phyloP scores from a whole-genome alignment of 2,329 filamentous ascomycete genomes.

The Penicillium expansum region DNA sequence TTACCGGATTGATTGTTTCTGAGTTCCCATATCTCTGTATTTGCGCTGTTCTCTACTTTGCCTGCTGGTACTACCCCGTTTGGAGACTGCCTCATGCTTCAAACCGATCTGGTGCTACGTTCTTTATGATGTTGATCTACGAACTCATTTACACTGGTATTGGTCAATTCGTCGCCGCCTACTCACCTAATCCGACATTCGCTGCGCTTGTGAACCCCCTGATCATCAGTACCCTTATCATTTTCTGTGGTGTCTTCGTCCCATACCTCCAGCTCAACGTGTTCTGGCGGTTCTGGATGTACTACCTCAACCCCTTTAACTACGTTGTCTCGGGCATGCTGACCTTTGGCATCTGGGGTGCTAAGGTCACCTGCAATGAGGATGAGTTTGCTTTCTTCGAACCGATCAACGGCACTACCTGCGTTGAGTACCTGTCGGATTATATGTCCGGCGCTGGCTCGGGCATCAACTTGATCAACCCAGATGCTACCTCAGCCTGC shows the following conservation, averaged over 20 bases:
- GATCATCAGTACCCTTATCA: constrained; percentile 67
- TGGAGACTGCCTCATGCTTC: constrained; percentile 63
- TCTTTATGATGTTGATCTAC: constrained; percentile 71
- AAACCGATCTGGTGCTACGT: constrained; percentile 47
- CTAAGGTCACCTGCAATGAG: constrained; percentile 47
- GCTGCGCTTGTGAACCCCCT: constrained; percentile 72
- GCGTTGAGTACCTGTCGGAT: constrained; percentile 54
- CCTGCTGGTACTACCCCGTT: constrained; percentile 52
- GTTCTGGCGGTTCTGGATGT: constrained; percentile 69
- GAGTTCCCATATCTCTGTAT: constrained; percentile 11
- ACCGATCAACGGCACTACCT: constrained; percentile 49
- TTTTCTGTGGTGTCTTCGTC: constrained; percentile 70
- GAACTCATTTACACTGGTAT: constrained; percentile 68
- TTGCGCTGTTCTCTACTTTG: constrained; percentile 10
- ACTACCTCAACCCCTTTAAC: constrained; percentile 61
- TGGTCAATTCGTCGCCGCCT: constrained; percentile 77
- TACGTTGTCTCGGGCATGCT: constrained; percentile 59
- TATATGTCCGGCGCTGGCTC: constrained; percentile 51
- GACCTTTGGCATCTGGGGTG: constrained; percentile 51
- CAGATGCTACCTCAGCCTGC: constrained; percentile 56
- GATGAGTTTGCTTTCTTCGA: constrained; percentile 51
- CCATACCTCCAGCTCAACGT: constrained; percentile 61
- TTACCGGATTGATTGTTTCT: constrained; percentile 7
- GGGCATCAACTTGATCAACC: constrained; percentile 57
- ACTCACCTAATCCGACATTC: constrained; percentile 64